Base-by-base conservation (phyloP, 1,284 basidiomycete species). In the Ceratobasidium sp. region DNA sequence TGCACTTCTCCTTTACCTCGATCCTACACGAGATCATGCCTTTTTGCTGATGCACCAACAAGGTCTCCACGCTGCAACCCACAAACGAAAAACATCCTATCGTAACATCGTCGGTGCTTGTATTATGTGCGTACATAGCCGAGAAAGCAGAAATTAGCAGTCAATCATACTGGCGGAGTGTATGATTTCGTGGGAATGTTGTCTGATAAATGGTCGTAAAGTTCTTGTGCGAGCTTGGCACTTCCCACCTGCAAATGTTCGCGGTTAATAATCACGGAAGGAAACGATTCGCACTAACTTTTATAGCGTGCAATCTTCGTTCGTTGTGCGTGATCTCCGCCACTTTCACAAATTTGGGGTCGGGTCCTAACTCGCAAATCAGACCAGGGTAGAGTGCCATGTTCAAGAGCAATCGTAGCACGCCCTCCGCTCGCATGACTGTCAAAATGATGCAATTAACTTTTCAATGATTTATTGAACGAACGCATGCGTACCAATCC, bases 391-490 rank as follows among this genome's bases (percentile, higher is more conserved):
- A 97, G 54, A 98, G 82, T 38, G 88, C 85, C 43, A 92, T 87
- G 75, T 98, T 98, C 65, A 98, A 82, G 67, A 98, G 81, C 54
- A 97, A 79, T 0, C 92, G 84, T 75, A 92, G 87, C 10, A 96
- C 93, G 0, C 94, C 95, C 74, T 98, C 95, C 74, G 96, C 93
- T 69, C 95, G 87, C 94, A 98, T 97, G 42, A 98, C 95, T 95
- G 73, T 62, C 22, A 54, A n/a, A 29, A 57, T 22, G 58, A 27
- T 29, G 22, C 32, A 22, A n/a, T 20, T 40, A 49, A 34, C 29
- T 15, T 8, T 29, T 13, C 13, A 42, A 38, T 20, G 29, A 27
- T 13, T 12, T 34, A 31, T 35, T 22, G 57, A 56, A 20, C 60
- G 8, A 58, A 27, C 56, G 68, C 6, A 56, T 52, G 29, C 84